Evolutionary conservation across 352 stramenopile species (phyloP).

Genomic region (Phytophthora pistaciae): DNA sequence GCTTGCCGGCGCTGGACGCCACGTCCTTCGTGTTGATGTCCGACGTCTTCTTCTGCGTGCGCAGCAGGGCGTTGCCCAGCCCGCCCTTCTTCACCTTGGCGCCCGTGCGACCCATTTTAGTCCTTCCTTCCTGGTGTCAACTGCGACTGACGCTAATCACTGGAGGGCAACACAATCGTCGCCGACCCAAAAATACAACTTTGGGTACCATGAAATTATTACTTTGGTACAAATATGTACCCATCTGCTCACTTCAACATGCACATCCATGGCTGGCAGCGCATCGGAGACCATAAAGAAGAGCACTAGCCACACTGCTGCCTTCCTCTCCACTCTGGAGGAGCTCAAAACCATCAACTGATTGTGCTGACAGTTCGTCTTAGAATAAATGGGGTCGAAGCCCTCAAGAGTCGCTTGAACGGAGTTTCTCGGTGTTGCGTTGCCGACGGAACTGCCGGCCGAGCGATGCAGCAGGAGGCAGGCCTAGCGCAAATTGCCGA

Average conservation of each 20-base stretch:
- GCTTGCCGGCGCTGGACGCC: conserved; percentile 83
- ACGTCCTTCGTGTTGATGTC: conserved; percentile 75
- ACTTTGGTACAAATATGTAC: neutral
- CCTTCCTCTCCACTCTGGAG: neutral
- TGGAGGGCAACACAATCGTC: conserved; percentile 15
- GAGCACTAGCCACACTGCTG: too few species aligned
- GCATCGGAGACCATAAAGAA: neutral
- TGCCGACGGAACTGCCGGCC: neutral
- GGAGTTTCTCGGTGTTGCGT: conserved; percentile 1
- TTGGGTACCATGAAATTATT: neutral
- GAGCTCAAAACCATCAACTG: neutral
- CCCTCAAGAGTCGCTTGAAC: conserved; percentile 10
- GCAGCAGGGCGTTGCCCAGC: conserved; percentile 79
- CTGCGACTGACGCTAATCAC: conserved; percentile 25
- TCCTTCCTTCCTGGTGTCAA: neutral
- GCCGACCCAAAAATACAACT: conserved; percentile 1
- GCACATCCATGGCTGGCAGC: neutral
- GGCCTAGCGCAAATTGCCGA: neutral
- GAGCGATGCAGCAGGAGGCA: neutral
- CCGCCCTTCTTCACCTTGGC: conserved; percentile 78
- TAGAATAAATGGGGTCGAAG: neutral
- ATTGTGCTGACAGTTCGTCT: neutral
- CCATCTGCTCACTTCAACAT: conserved; percentile 19
- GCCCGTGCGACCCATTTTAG: conserved; percentile 75
- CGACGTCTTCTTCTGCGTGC: conserved; percentile 82